phyloP scores from a whole-genome alignment of 257 asterid genomes.

The Solanum corneliomulleri region DNA sequence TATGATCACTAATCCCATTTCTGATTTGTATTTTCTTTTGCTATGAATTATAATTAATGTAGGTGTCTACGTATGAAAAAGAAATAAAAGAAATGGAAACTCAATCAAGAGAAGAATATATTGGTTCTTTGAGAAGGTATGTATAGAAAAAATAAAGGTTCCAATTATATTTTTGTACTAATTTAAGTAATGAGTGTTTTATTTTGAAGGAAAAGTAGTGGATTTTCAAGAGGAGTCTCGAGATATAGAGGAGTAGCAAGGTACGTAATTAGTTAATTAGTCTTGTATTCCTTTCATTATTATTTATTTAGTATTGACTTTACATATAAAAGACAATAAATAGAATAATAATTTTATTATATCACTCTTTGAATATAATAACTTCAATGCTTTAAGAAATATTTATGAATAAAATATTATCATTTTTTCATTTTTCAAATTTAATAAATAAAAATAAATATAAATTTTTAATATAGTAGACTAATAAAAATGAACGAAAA shows the following conservation, averaged over 20 bases:
- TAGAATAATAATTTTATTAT: too few species aligned
- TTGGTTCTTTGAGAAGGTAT: slow-evolving; percentile 85
- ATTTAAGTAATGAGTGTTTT: neutral
- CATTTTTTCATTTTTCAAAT: too few species aligned
- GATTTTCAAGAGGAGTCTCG: slow-evolving; percentile 82
- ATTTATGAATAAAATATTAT: too few species aligned
- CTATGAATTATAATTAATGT: neutral
- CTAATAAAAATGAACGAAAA: too few species aligned
- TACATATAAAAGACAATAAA: too few species aligned
- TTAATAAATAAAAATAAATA: too few species aligned
- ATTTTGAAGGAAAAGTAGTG: slow-evolving; percentile 51
- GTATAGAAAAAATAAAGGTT: too few species aligned
- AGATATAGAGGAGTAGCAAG: slow-evolving; percentile 87
- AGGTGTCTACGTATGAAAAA: slow-evolving; percentile 51
- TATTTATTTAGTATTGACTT: too few species aligned
- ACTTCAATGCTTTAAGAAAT: too few species aligned
- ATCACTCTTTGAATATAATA: too few species aligned
- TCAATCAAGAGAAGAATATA: slow-evolving; percentile 81
- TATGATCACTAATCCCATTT: neutral
- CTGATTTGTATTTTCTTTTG: neutral
- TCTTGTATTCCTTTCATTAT: neutral
- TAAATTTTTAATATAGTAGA: too few species aligned
- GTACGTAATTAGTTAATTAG: slow-evolving; percentile 4
- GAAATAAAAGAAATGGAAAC: slow-evolving; percentile 79
- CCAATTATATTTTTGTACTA: neutral